phyloP scores from a whole-genome alignment of 345 rosid genomes.

The Aurinia saxatilis region DNA sequence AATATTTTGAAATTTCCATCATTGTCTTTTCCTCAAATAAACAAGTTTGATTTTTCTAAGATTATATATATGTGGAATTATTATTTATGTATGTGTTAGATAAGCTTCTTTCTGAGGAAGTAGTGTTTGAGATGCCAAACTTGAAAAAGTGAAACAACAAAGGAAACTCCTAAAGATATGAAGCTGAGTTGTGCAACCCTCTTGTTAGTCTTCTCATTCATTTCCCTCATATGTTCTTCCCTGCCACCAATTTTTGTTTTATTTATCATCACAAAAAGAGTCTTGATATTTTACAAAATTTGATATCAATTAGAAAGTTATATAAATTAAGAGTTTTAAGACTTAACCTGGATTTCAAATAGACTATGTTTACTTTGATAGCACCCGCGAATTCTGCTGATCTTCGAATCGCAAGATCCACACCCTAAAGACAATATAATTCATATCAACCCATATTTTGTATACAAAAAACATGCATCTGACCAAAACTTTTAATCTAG shows the following conservation, averaged over 20 bases:
- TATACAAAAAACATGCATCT: too few relatives aligned
- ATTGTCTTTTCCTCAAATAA: too few relatives aligned
- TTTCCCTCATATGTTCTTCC: constrained; percentile 21
- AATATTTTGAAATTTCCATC: too few relatives aligned
- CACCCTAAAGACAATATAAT: constrained; percentile 16
- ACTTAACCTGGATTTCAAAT: constrained; percentile 12
- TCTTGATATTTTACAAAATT: not conserved
- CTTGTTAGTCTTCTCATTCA: constrained; percentile 22
- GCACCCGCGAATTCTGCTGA: not conserved
- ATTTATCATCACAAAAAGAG: not conserved
- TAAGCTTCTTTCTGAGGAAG: constrained; percentile 28
- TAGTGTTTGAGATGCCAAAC: constrained; percentile 26
- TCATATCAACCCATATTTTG: not conserved
- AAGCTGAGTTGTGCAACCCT: constrained; percentile 10
- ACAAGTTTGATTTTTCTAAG: not conserved
- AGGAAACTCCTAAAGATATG: constrained; percentile 7
- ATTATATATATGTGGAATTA: not conserved
- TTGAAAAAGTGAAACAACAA: constrained; percentile 20
- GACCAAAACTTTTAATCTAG: too few relatives aligned
- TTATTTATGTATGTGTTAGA: not conserved
- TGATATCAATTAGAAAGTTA: not conserved
- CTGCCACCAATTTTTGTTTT: not conserved
- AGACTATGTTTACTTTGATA: constrained; percentile 10
- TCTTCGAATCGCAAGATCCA: constrained; percentile 21
- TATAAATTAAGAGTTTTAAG: too few relatives aligned